These are phyloP conservation scores for Athelia psychrophila DNA, from an alignment of 1,284 basidiomycete species.

Conservation along the genomic window DNA sequence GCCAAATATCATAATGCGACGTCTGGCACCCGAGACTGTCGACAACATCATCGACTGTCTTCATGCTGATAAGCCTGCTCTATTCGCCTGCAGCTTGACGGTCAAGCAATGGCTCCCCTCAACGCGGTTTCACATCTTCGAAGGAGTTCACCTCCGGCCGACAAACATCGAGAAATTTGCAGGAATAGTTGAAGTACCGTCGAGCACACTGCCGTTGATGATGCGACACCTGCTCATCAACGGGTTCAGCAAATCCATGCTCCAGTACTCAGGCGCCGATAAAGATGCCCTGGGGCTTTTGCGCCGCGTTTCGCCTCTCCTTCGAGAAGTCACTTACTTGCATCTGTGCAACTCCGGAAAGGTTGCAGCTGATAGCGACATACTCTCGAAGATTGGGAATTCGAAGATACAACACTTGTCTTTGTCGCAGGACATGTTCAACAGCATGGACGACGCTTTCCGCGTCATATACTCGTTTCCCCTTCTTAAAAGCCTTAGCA, in stretches of 20 bases:
- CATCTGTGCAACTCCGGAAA: neutral
- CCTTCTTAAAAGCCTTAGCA: neutral
- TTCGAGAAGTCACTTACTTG: neutral
- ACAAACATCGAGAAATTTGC: neutral
- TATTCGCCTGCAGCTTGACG: conserved; percentile 31
- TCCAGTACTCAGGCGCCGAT: neutral
- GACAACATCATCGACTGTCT: conserved; percentile 36
- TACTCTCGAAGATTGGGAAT: neutral
- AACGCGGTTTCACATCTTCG: conserved; percentile 33
- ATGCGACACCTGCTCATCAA: neutral
- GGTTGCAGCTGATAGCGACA: neutral
- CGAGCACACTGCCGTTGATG: neutral
- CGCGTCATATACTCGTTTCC: neutral
- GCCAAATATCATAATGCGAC: neutral
- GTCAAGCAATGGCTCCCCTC: conserved; percentile 32
- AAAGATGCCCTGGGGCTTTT: neutral
- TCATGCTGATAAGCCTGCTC: conserved; percentile 24
- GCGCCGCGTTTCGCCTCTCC: neutral
- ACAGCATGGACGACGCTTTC: neutral
- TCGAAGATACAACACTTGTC: neutral
- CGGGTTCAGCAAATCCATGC: neutral
- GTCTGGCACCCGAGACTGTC: conserved; percentile 29
- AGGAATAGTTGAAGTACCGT: neutral
- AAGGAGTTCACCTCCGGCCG: neutral
- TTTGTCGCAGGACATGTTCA: neutral